Evolutionary conservation across 1,284 basidiomycete species (phyloP).

Genomic region (Malassezia japonica): DNA sequence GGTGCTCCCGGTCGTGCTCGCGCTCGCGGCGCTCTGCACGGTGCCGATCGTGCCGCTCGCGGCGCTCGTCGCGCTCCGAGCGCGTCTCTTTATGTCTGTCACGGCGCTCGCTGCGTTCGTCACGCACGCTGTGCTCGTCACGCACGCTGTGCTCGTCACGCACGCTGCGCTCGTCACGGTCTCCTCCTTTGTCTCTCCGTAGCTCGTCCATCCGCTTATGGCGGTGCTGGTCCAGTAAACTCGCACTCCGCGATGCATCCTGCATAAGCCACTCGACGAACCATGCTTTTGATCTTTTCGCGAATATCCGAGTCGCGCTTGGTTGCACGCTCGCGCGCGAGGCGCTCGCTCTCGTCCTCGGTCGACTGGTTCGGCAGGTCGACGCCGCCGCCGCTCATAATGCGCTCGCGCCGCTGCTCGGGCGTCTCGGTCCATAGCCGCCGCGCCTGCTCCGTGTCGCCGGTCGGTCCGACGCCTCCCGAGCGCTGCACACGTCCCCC

Average conservation of each 20-base stretch:
- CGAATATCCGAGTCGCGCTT: conserved; percentile 12
- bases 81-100: background rate
- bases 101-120: background rate
- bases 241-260: background rate
- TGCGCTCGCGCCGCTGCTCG: conserved; percentile 22
- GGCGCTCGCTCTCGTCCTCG: background rate
- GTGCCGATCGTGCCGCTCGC: background rate
- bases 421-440: conserved; percentile 37
- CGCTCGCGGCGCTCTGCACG: background rate
- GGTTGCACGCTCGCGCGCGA: conserved; percentile 1
- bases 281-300: background rate
- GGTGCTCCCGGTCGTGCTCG: background rate
- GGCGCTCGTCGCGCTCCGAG: background rate
- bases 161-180: no score
- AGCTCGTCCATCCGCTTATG: background rate
- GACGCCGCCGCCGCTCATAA: conserved; percentile 16
- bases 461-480: conserved; percentile 4
- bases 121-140: no score
- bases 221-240: conserved; percentile 12
- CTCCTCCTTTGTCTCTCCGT: no score
- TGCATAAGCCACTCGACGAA: background rate
- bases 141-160: no score
- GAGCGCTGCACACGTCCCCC: conserved; percentile 20
- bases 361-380: background rate
- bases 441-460: conserved; percentile 18